Base-by-base conservation (phyloP, 176 grass and related monocot species). In the Avena insularis region DNA sequence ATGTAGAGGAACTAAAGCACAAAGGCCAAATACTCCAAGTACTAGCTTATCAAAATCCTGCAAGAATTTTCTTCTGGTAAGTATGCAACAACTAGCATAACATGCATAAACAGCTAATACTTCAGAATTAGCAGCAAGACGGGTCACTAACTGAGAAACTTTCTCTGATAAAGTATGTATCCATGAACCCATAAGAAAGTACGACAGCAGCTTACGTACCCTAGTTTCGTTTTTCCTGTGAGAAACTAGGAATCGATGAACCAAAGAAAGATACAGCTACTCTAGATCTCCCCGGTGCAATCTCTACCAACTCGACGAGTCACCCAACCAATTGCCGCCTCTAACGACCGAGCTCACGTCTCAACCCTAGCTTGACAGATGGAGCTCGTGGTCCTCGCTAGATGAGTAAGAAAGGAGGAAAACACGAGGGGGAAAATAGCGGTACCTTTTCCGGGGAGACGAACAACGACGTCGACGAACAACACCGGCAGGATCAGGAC, bases 401-500 rank as follows among this genome's bases (percentile, higher is more conserved):
- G 73, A 8, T 29, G 48, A 15, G 48, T 5, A 25, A 17, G 47
- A 0, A 19, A 54, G 73, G 48, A 4, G 14, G 4, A 4, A 31
- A 31, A 2, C 20, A 17, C 17, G 47, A 15, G 12, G 16, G 47
- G 47, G 23, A 1, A 29, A 76, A 53, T 1, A 17, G 25, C 23
- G 8, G 73, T 3, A 76, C 73, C 73, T 76, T 76, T 1, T 1
- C 13, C 48, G 73, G 48, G 72, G 21, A 75, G 13, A 75, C 72
- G 72, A 71, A 71, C 6, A 10, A 10, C 35, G 67, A 45, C 38
- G 38, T 43, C 68, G 15, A 11, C 66, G 36, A 27, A 17, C 73
- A 3, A 53, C 31, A 16, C 73, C 73, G 73, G 48, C 23, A 25
- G 73, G 47, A 76, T 76, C 48, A 76, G 48, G 73, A 76, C 14